Evolutionary conservation across 1,284 basidiomycete genomes (phyloP).

Genomic region (Xerocomus minutiporus): DNA sequence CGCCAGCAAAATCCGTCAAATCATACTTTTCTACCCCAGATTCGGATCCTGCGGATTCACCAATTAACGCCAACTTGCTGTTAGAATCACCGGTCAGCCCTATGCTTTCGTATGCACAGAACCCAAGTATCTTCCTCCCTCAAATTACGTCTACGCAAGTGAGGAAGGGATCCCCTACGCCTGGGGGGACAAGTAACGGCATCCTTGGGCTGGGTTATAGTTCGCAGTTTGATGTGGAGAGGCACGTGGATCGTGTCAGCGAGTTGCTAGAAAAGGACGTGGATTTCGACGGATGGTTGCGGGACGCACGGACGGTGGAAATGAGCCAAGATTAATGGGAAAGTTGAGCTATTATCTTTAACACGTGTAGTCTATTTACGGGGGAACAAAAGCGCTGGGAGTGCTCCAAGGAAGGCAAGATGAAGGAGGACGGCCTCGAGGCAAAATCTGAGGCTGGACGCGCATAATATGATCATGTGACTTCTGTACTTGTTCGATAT

Average conservation of each 20-base stretch:
- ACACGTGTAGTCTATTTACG: slow-evolving; percentile 24
- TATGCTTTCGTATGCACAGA: slow-evolving; percentile 37
- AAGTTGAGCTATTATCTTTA: slow-evolving; percentile 4
- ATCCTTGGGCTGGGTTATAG: slow-evolving; percentile 37
- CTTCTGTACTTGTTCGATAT: slow-evolving; percentile 29
- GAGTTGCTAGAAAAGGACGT: slow-evolving; percentile 44
- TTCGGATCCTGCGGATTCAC: slow-evolving; percentile 35
- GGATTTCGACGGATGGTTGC: slow-evolving; percentile 44
- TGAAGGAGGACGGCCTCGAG: slow-evolving; percentile 32
- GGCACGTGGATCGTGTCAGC: slow-evolving; percentile 38
- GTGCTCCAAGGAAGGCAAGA: slow-evolving; percentile 22
- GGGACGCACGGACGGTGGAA: slow-evolving; percentile 29
- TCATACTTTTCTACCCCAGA: slow-evolving; percentile 43
- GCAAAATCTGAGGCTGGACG: slow-evolving; percentile 16
- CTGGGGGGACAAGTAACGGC: slow-evolving; percentile 22
- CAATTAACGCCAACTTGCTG: slow-evolving; percentile 25
- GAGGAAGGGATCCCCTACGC: slow-evolving; percentile 12
- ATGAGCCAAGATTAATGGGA: slow-evolving; percentile 12
- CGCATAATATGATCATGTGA: slow-evolving; percentile 27
- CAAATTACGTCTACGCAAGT: slow-evolving; percentile 39
- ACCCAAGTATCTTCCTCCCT: slow-evolving; percentile 37
- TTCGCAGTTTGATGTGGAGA: slow-evolving; percentile 48
- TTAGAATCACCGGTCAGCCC: slow-evolving; percentile 37
- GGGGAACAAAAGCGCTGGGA: slow-evolving; percentile 14
- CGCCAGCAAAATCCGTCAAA: slow-evolving; percentile 34